phyloP scores from a whole-genome alignment of 2,329 filamentous ascomycete species.

The Coccinonectria pachysandricola region DNA sequence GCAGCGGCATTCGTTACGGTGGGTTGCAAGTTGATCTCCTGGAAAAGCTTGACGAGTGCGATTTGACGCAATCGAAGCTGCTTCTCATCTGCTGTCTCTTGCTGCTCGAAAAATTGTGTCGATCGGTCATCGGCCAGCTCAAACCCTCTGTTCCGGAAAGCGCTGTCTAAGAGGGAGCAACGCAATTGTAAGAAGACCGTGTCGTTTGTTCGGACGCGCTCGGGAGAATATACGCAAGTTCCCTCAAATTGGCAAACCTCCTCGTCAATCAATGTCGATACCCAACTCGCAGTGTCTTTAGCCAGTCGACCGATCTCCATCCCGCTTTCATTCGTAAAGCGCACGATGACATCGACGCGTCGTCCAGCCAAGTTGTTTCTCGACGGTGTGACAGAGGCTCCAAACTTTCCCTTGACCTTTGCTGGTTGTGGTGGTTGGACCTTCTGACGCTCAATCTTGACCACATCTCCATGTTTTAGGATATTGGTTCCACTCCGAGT shows the following conservation, averaged over 20 bases:
- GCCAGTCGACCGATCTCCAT: conserved; percentile 79
- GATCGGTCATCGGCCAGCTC: conserved; percentile 58
- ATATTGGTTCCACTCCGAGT: conserved; percentile 71
- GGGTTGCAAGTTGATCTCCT: conserved; percentile 77
- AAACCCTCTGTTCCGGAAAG: conserved; percentile 57
- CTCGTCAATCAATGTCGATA: conserved; percentile 85
- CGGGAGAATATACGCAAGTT: conserved; percentile 79
- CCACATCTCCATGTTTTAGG: conserved; percentile 69
- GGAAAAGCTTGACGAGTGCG: conserved; percentile 76
- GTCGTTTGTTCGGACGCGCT: conserved; percentile 77
- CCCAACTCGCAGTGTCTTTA: conserved; percentile 82
- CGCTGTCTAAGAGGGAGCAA: conserved; percentile 62
- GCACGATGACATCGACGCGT: conserved; percentile 76
- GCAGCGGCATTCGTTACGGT: conserved; percentile 64
- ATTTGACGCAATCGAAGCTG: conserved; percentile 76
- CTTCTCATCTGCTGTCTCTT: conserved; percentile 78
- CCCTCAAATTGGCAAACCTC: conserved; percentile 81
- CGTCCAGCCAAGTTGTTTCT: conserved; percentile 41
- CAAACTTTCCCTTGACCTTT: conserved; percentile 34
- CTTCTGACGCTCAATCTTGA: conserved; percentile 80
- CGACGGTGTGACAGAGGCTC: conserved; percentile 21
- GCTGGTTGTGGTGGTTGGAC: conserved; percentile 47
- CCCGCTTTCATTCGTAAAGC: conserved; percentile 72
- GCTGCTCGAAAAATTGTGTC: conserved; percentile 68
- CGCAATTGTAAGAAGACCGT: conserved; percentile 85